phyloP scores from a whole-genome alignment of 352 stramenopile species.

The Globisporangium spinosum region DNA sequence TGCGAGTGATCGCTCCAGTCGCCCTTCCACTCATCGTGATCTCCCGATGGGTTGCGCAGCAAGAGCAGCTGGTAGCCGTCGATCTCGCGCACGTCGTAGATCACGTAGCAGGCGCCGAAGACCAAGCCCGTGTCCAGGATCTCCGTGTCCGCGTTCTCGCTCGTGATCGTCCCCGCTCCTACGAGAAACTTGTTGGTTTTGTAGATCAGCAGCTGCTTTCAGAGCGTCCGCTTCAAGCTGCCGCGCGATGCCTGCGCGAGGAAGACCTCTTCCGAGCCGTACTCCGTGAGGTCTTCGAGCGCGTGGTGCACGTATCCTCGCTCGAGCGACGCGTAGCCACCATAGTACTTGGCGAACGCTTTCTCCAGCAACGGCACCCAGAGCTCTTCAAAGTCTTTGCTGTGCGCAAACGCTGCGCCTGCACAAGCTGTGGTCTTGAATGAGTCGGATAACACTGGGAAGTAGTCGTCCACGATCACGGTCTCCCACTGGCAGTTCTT shows the following conservation, averaged over 20 bases:
- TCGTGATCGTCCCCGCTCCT: conserved; percentile 83
- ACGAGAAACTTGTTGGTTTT: conserved; percentile 89
- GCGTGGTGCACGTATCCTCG: conserved; percentile 89
- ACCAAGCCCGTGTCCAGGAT: conserved; percentile 88
- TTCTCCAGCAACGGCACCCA: conserved; percentile 93
- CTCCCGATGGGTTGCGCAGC: conserved; percentile 90
- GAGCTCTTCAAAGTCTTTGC: conserved; percentile 85
- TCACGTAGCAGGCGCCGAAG: conserved; percentile 89
- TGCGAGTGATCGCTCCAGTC: conserved; percentile 91
- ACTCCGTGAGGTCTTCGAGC: conserved; percentile 84
- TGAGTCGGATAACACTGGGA: conserved; percentile 73
- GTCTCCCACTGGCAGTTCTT: conserved; percentile 93
- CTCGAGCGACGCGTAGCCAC: conserved; percentile 84
- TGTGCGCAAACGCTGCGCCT: conserved; percentile 86
- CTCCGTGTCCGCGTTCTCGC: conserved; percentile 82
- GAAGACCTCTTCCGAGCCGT: conserved; percentile 87
- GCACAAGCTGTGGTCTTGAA: conserved; percentile 47
- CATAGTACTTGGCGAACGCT: conserved; percentile 91
- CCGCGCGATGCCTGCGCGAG: conserved; percentile 77
- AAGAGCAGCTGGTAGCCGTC: conserved; percentile 85
- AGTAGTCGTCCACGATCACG: conserved; percentile 90
- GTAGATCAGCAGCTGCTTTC: conserved; percentile 87
- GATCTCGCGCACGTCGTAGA: conserved; percentile 88
- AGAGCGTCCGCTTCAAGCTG: conserved; percentile 86
- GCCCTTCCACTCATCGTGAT: conserved; percentile 90